A percentile compares a stretch with the other conserved stretches of the same genome.
phyloP scores from a whole-genome alignment of 2,329 filamentous ascomycete species.

The Penicillium paneum region DNA sequence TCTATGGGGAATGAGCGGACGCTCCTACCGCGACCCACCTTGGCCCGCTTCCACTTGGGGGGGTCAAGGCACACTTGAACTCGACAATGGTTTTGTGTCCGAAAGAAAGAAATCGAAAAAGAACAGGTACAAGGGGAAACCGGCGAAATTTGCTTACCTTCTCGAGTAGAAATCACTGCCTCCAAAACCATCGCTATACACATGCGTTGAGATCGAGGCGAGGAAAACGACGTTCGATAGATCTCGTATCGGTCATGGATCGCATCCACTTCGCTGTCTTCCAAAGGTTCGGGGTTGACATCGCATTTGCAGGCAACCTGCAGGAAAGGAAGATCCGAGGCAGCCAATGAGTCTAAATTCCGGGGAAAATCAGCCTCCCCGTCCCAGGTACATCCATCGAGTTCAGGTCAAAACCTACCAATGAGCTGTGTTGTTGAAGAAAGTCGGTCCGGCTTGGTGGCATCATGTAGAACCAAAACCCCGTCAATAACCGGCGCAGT shows the following conservation, averaged over 20 bases:
- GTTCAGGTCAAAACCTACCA: constrained; percentile 57
- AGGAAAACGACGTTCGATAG: constrained; percentile 68
- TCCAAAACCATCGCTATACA: constrained; percentile 74
- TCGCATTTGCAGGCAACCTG: constrained; percentile 92
- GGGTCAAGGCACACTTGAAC: constrained; percentile 18
- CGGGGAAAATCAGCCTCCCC: background rate
- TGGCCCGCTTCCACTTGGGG: constrained; percentile 18
- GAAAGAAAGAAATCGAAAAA: background rate
- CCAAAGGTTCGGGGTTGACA: constrained; percentile 53
- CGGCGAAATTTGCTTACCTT: constrained; percentile 56
- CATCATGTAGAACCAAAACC: constrained; percentile 82
- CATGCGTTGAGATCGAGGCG: constrained; percentile 68
- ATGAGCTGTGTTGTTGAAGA: constrained; percentile 70
- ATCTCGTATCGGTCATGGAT: constrained; percentile 68
- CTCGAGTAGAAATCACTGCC: constrained; percentile 64
- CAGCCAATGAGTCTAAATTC: constrained; percentile 65
- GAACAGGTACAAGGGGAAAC: background rate
- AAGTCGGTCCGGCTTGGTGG: constrained; percentile 73
- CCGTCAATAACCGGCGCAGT: constrained; percentile 75
- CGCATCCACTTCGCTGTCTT: constrained; percentile 68
- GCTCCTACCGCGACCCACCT: constrained; percentile 30
- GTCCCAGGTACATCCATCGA: background rate
- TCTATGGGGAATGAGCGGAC: constrained; percentile 25
- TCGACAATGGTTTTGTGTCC: constrained; percentile 2
- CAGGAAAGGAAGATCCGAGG: constrained; percentile 70